Evolutionary conservation across 768 basidiomycete species (phyloP).

Genomic region (Calocybe gangraenosa): DNA sequence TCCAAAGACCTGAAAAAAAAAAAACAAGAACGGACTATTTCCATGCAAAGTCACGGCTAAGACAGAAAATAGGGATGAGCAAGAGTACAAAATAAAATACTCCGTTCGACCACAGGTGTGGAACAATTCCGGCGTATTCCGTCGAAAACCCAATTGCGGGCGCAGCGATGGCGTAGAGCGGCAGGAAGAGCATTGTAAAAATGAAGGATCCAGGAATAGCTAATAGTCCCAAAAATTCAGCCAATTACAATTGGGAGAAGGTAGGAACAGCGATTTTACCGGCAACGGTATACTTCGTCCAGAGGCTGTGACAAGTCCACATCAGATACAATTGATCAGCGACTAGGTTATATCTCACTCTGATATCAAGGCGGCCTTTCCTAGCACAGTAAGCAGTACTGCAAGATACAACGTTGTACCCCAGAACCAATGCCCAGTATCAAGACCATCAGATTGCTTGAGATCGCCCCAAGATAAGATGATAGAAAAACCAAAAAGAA

Average conservation of each 20-base stretch:
- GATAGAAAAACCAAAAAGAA: conserved; percentile 84
- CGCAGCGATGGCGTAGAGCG: conserved; percentile 83
- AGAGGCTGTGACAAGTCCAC: conserved; percentile 58
- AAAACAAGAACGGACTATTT: conserved; percentile 73
- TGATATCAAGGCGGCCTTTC: conserved; percentile 95
- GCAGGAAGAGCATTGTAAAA: conserved; percentile 95
- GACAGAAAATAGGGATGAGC: conserved; percentile 79
- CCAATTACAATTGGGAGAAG: neutral
- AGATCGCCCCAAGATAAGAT: conserved; percentile 93
- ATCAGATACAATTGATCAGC: neutral
- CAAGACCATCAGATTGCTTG: conserved; percentile 72
- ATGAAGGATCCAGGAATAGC: conserved; percentile 97
- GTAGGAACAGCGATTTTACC: conserved; percentile 45
- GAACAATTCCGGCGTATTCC: conserved; percentile 88
- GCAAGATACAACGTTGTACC: conserved; percentile 94
- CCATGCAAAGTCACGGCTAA: conserved; percentile 90
- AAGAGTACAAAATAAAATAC: conserved; percentile 90
- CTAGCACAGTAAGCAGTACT: conserved; percentile 90
- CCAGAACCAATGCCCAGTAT: conserved; percentile 98
- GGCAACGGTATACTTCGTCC: conserved; percentile 99
- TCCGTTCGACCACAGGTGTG: conserved; percentile 81
- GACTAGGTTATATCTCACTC: conserved; percentile 59
- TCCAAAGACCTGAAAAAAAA: conserved; percentile 10
- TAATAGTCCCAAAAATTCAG: conserved; percentile 16
- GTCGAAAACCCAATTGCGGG: conserved; percentile 85